Percentiles rank a stretch among this genome's conserved stretches.
phyloP scores from a whole-genome alignment of 345 rosid genomes.

The Erucastrum elatum region DNA sequence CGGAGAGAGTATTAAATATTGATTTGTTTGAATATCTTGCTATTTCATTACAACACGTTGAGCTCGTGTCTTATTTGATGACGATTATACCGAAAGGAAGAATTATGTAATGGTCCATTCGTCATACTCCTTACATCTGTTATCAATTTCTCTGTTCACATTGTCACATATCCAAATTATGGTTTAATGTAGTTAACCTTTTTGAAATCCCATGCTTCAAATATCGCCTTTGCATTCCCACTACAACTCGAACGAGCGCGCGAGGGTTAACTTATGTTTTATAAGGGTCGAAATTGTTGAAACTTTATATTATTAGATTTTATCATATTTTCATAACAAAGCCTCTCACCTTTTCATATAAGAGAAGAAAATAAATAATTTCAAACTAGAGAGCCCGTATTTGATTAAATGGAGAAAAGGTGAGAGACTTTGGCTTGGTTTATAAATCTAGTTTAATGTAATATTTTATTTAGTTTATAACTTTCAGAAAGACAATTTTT shows the following conservation, averaged over 20 bases:
- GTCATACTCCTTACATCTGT: neutral
- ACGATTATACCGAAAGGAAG: neutral
- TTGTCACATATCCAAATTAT: neutral
- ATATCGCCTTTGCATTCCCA: neutral
- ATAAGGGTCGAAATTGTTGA: too few relatives aligned
- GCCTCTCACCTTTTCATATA: too few relatives aligned
- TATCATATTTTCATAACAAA: too few relatives aligned
- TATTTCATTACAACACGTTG: conserved; percentile 17
- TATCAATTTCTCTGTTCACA: neutral
- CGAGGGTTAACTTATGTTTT: neutral
- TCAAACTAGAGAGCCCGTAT: neutral
- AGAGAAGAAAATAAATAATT: too few relatives aligned
- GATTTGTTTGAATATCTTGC: neutral
- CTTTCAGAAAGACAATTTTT: neutral
- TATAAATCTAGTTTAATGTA: neutral
- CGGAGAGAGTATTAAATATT: neutral
- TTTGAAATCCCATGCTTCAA: neutral
- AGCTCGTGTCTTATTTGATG: conserved; percentile 10
- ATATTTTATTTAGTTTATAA: neutral
- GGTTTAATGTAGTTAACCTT: neutral
- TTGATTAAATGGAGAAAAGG: neutral
- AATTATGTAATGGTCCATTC: conserved; percentile 14
- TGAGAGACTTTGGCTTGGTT: neutral
- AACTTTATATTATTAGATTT: too few relatives aligned
- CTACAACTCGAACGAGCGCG: neutral